A percentile compares a stretch with the other conserved stretches of the same genome.
phyloP scores from a whole-genome alignment of 2,329 filamentous ascomycete genomes.

The Capronia americana region DNA sequence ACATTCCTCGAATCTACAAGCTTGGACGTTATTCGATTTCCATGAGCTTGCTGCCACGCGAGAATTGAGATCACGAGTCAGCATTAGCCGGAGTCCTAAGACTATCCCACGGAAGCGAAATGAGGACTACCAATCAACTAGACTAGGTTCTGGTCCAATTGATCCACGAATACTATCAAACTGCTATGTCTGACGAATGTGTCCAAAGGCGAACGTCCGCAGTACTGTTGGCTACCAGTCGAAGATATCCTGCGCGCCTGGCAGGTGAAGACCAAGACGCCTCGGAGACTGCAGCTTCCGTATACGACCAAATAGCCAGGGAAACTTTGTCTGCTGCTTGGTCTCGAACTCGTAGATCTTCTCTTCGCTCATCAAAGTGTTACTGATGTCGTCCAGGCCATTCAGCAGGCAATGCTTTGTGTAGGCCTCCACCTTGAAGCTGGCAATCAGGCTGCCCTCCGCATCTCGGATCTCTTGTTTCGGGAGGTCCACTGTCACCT shows the following conservation, averaged over 20 bases:
- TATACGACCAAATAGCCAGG: conserved; percentile 25
- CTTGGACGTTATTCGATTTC: not conserved
- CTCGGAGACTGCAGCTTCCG: conserved; percentile 18
- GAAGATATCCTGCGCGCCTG: conserved; percentile 18
- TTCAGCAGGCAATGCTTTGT: conserved; percentile 27
- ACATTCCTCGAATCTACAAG: not conserved
- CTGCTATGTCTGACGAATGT: not conserved
- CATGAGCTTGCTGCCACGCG: not conserved
- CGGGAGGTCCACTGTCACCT: conserved; percentile 20
- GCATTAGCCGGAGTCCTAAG: not conserved
- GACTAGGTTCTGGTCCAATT: not conserved
- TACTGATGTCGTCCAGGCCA: conserved; percentile 23
- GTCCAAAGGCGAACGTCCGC: not conserved
- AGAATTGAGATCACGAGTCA: not conserved
- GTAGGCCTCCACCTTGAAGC: conserved; percentile 21
- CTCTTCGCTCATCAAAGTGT: conserved; percentile 22
- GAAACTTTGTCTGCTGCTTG: conserved; percentile 23
- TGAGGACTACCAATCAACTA: not conserved
- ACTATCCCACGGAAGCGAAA: not conserved
- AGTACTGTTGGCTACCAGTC: conserved; percentile 12
- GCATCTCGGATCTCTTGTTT: conserved; percentile 19
- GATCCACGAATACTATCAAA: not conserved
- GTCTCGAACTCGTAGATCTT: conserved; percentile 24
- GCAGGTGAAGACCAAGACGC: conserved; percentile 21
- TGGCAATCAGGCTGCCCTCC: conserved; percentile 15